Base-by-base conservation (phyloP, 2,329 filamentous ascomycete species). In the Fusarium sp. region DNA sequence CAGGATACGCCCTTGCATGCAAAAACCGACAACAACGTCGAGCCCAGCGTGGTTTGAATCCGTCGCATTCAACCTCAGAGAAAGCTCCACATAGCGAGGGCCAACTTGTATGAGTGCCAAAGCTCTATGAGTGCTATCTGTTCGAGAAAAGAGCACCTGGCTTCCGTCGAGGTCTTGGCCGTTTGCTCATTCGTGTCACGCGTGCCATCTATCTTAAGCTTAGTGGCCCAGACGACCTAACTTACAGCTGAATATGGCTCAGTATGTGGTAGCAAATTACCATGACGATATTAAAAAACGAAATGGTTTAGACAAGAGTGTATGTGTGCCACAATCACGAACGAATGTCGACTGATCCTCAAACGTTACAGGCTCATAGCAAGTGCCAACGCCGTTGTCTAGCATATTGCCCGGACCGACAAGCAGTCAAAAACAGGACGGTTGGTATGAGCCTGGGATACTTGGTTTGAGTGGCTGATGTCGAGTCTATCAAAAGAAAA, bases 1-100 rank as follows among this genome's bases (percentile, higher is more conserved):
- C 83, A 8, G 82, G 81, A 3, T 85, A 84, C 67, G 83, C 83
- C 26, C 67, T 81, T 60, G 77, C 80, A 67, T 85, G 83, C 74
- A 83, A 82, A 64, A 75, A 76, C 40, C 76, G 83, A 46, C 83
- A 84, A 69, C 80, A 81, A 59, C 73, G 76, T 26, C 76, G 81
- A 51, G 76, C 74, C 26, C 78, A 79, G 55, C 71, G 77, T 23
- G 69, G 68, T 33, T 45, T 62, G 20, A 41, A 26, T 15, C 36
- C 28, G n/a, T 65, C 62, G 15, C 18, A 30, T 36, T 61, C 67
- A 12, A 12, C 45, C 18, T 37, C 34, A 16, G 45, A 37, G 11
- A 45, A 42, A 9, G 16, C 20, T 15, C 7, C 40, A 12, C 40
- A 40, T 13, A 49, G 50, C 18, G 30, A 40, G 13, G 51, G 15